Base-by-base conservation (phyloP, 1,139 yeast genomes). In the Hyphopichia buzzinii region DNA sequence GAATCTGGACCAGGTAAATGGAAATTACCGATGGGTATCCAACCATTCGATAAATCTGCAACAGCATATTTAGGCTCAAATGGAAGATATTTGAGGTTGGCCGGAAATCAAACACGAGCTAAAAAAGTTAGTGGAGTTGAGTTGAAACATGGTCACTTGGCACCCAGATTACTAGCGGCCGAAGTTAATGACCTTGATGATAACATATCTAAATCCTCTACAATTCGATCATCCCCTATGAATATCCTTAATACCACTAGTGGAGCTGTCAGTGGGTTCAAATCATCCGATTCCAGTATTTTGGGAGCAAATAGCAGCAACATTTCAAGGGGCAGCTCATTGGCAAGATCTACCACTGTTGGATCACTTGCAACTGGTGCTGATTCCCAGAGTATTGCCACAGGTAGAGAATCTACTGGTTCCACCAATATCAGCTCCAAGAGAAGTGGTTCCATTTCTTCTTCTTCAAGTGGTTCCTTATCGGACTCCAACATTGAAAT, bases 121-220 rank as follows among this genome's bases (percentile, higher is more conserved):
- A 67, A 55, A 50, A 64, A 57, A 48, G 54, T 62, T 8, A 68
- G 75, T 35, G 79, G 79, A 4, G 77, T 80, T 42, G 89, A 82
- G 43, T 72, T 84, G 50, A 79, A 83, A 44, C 92, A 84, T 54
- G 86, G 90, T 3, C 87, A 79, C 52, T 67, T 84, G 46, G 77
- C 79, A 37, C 87, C 86, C n/a, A 72, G 89, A 39, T 68, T 84
- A 55, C 64, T 85, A 41, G 92, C 92, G 1, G 79, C 84, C 11
- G 95, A 85, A 56, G 81, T 84, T 22, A 92, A 82, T 43, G 89
- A 84, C 40, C 77, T 71, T 27, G 85, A 79, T 40, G 60, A 50
- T 32, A 21, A 17, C 36, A 25, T 26, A 38, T 30, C 35, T 35
- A 14, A 23, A 25, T 11, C 26, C 38, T 19, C 33, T 16, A 8